phyloP scores from a whole-genome alignment of 345 rosid genomes.

The Rhodamnia argentea region DNA sequence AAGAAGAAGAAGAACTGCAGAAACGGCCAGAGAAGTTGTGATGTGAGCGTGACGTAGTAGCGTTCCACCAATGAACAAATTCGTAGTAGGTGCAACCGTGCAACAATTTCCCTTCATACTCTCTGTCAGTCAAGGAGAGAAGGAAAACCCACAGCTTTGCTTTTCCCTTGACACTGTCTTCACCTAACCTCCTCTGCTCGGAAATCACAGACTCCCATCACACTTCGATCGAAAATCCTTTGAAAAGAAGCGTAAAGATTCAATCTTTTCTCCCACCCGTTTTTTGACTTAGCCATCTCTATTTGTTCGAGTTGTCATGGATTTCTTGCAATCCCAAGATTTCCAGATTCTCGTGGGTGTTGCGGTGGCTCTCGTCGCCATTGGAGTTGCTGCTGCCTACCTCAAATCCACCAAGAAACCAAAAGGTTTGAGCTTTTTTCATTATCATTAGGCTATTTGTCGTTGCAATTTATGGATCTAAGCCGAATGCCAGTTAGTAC shows the following conservation, averaged over 20 bases:
- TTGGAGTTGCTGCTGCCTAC: slow-evolving; percentile 44
- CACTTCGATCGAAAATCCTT: not conserved
- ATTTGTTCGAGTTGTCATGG: slow-evolving; percentile 12
- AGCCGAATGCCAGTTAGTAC: not conserved
- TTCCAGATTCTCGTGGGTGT: slow-evolving; percentile 62
- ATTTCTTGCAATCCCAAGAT: slow-evolving; percentile 49
- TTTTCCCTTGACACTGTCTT: not conserved
- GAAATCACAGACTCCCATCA: not conserved
- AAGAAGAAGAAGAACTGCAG: not conserved
- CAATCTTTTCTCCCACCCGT: not conserved
- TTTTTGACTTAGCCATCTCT: not conserved
- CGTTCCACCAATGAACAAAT: not conserved
- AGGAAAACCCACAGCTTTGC: not conserved
- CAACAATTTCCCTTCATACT: not conserved
- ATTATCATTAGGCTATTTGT: not conserved
- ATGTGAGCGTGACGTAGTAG: not conserved
- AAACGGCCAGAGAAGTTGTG: not conserved
- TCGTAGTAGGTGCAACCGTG: not conserved
- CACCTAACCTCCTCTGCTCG: not conserved
- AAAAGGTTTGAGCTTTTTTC: slow-evolving; percentile 41
- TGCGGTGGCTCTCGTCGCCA: slow-evolving; percentile 66
- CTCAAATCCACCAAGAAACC: slow-evolving; percentile 53
- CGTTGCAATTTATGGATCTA: not conserved
- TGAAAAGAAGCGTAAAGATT: not conserved
- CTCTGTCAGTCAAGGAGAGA: not conserved